Evolutionary conservation across 306 rosid species (phyloP).

Genomic region (Medicago truncatula): DNA sequence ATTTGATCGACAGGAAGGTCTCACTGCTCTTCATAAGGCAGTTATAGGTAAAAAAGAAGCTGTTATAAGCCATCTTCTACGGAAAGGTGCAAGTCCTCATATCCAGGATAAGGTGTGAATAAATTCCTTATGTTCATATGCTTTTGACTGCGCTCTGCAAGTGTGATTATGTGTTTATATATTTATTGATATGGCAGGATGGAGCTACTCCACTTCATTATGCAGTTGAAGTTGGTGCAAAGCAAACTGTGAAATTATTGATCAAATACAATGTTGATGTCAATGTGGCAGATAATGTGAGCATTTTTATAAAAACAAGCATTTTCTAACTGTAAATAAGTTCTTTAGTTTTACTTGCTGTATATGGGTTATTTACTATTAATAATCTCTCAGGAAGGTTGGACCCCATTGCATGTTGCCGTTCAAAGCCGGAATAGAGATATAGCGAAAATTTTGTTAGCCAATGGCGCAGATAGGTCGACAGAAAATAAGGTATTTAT

Average conservation of each 20-base stretch:
- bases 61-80: conserved; percentile 85
- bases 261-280: conserved; percentile 78
- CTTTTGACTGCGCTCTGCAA: conserved; percentile 20
- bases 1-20: conserved; percentile 74
- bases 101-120: conserved; percentile 74
- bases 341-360: not conserved
- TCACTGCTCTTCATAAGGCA: conserved; percentile 90
- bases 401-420: conserved; percentile 94
- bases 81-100: conserved; percentile 92
- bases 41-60: conserved; percentile 81
- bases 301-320: conserved; percentile 27
- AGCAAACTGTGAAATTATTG: conserved; percentile 84
- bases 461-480: conserved; percentile 79
- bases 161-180: conserved; percentile 34
- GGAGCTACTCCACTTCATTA: conserved; percentile 97
- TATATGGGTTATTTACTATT: conserved; percentile 12
- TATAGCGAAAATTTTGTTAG: conserved; percentile 79
- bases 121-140: conserved; percentile 28
- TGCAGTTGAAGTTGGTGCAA: conserved; percentile 93
- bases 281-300: conserved; percentile 80
- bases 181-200: conserved; percentile 60
- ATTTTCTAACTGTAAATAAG: conserved; percentile 7
- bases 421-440: conserved; percentile 87
- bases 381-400: conserved; percentile 70
- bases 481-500: conserved; percentile 76